Conservation (phyloP, 768 basidiomycete species). For the Lactarius indigo region DNA sequence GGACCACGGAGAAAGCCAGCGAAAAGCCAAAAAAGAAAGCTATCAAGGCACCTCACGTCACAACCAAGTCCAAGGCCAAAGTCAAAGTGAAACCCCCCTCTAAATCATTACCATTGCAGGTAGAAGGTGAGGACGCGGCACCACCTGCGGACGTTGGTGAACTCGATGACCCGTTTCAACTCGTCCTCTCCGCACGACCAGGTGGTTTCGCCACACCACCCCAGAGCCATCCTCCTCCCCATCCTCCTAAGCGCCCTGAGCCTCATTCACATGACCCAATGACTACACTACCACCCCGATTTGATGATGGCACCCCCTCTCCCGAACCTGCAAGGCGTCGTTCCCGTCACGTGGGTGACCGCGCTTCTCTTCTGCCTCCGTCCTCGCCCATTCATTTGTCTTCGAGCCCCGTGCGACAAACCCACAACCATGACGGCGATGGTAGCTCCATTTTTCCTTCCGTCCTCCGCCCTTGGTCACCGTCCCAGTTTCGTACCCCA, state of each 20-base stretch:
- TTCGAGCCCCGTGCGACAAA: conserved; percentile 11
- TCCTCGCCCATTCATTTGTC: conserved; percentile 19
- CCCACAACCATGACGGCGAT: background rate
- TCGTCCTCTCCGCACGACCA: background rate
- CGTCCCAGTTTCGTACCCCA: conserved; percentile 21
- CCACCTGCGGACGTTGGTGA: background rate
- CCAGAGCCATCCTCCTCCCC: conserved; percentile 18
- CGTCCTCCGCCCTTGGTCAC: conserved; percentile 5
- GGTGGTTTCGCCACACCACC: conserved; percentile 19
- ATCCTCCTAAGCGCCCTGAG: conserved; percentile 15
- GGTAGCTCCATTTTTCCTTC: conserved; percentile 4
- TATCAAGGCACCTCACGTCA: background rate
- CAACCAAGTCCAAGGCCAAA: conserved; percentile 13
- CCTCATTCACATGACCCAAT: conserved; percentile 17
- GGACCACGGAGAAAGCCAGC: background rate
- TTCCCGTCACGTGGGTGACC: background rate
- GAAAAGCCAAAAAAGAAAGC: conserved; percentile 12
- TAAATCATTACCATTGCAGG: background rate
- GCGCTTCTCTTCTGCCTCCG: conserved; percentile 10
- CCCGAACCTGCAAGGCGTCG: conserved; percentile 13
- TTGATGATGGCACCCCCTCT: conserved; percentile 16
- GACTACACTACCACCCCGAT: conserved; percentile 15
- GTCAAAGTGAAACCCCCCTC: conserved; percentile 4
- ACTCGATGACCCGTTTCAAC: conserved; percentile 1
- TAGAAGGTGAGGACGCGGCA: background rate